These are phyloP conservation scores for Boletus tomentosulus DNA, from an alignment of 768 basidiomycete genomes.

Conservation along the genomic window DNA sequence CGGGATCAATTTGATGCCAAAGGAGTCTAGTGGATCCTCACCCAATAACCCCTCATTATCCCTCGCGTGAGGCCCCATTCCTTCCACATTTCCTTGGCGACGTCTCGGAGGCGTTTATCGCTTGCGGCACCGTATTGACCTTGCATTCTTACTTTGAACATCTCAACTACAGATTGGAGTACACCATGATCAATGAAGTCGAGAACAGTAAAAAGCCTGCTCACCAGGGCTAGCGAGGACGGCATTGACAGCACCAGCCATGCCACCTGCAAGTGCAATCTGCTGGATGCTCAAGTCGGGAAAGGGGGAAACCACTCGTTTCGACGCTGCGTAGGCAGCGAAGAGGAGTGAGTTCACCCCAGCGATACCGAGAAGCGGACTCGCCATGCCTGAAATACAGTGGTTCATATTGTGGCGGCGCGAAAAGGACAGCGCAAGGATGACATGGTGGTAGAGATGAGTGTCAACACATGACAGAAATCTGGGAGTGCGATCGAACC, in stretches of 20 bases:
- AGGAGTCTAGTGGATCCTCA: slow-evolving; percentile 23
- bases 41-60: slow-evolving; percentile 98
- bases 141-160: slow-evolving; percentile 99
- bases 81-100: slow-evolving; percentile 80
- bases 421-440: no score
- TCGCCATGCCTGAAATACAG: slow-evolving; percentile 67
- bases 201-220: slow-evolving; percentile 1
- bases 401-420: not conserved
- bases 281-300: slow-evolving; percentile 76
- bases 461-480: not conserved
- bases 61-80: slow-evolving; percentile 85
- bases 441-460: no score
- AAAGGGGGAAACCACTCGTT: slow-evolving; percentile 84
- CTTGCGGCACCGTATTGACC: slow-evolving; percentile 82
- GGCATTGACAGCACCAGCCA: slow-evolving; percentile 91
- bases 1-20: not conserved
- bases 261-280: slow-evolving; percentile 79
- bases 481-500: slow-evolving; percentile 41
- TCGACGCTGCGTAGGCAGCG: slow-evolving; percentile 77
- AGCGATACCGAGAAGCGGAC: slow-evolving; percentile 87
- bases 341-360: slow-evolving; percentile 96
- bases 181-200: not conserved
- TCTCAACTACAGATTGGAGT: slow-evolving; percentile 59
- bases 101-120: slow-evolving; percentile 71
- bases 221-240: slow-evolving; percentile 86